Evolutionary conservation across 371 early-diverging fungal species (phyloP).

Genomic region (Synchytrium microbalum): DNA sequence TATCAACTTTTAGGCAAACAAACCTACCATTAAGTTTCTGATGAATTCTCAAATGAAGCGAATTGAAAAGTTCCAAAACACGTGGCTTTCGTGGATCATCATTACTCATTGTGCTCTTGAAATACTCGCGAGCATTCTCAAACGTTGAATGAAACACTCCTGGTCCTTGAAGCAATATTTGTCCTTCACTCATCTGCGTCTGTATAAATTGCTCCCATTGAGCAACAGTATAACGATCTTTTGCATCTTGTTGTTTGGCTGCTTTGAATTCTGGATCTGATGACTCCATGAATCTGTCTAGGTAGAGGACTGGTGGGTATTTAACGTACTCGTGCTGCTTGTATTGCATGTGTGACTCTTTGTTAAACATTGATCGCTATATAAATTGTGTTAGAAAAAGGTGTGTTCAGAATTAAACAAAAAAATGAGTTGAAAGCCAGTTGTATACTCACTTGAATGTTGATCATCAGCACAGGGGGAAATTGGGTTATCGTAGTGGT

Average conservation of each 20-base stretch:
- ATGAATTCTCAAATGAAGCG: no score
- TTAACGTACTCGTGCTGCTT: slow-evolving; percentile 57
- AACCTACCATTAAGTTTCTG: no score
- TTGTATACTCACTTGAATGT: slow-evolving; percentile 44
- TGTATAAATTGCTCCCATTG: no score
- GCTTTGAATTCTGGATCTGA: slow-evolving; percentile 18
- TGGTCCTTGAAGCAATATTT: slow-evolving; percentile 15
- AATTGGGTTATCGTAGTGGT: slow-evolving; percentile 43
- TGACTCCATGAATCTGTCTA: slow-evolving; percentile 47
- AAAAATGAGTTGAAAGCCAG: no score
- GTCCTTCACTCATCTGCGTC: slow-evolving; percentile 17
- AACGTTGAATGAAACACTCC: slow-evolving; percentile 15
- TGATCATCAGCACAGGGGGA: slow-evolving; percentile 58
- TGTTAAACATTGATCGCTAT: slow-evolving; percentile 61
- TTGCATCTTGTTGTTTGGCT: no score
- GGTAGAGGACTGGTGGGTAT: slow-evolving; percentile 44
- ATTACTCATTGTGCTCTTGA: no score
- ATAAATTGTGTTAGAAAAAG: neutral
- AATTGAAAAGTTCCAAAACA: no score
- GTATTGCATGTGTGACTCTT: slow-evolving; percentile 46
- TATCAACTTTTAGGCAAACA: no score
- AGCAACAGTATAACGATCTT: no score
- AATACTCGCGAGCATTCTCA: neutral
- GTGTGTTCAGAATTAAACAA: no score
- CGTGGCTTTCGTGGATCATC: no score